phyloP scores from a whole-genome alignment of 2,329 filamentous ascomycete species.

The Akanthomyces uredinophilus region DNA sequence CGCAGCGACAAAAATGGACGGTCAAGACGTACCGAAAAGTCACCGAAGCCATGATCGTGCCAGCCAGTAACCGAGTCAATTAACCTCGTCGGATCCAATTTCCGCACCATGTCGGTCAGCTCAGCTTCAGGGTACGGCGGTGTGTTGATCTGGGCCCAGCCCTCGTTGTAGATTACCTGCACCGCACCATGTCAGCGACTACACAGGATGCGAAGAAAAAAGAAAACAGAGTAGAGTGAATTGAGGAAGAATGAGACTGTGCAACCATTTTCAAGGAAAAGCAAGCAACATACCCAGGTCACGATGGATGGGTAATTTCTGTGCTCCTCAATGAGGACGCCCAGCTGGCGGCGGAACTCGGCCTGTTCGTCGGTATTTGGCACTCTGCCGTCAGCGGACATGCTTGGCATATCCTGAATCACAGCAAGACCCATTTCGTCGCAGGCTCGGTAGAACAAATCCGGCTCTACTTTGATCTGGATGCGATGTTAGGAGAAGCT shows the following conservation, averaged over 20 bases:
- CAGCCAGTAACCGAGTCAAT: slow-evolving; percentile 61
- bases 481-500: neutral
- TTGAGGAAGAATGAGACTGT: neutral
- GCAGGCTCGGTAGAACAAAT: slow-evolving; percentile 63
- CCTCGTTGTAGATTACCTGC: slow-evolving; percentile 65
- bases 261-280: too few species aligned
- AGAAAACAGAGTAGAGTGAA: neutral
- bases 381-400: slow-evolving; percentile 33
- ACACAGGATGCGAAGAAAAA: neutral
- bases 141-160: slow-evolving; percentile 57
- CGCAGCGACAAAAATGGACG: neutral
- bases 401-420: slow-evolving; percentile 67
- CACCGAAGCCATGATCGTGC: slow-evolving; percentile 63
- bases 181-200: neutral
- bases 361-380: slow-evolving; percentile 47
- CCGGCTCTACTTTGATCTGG: slow-evolving; percentile 61
- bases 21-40: slow-evolving; percentile 44
- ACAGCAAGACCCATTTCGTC: slow-evolving; percentile 62
- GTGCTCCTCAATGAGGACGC: slow-evolving; percentile 56
- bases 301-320: slow-evolving; percentile 61
- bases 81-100: slow-evolving; percentile 58
- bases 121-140: slow-evolving; percentile 49
- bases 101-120: slow-evolving; percentile 49
- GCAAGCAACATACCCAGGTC: slow-evolving; percentile 47
- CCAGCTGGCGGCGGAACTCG: slow-evolving; percentile 61